Evolutionary conservation across 2,329 filamentous ascomycete genomes (phyloP).

Genomic region (Venturia aucupariae): DNA sequence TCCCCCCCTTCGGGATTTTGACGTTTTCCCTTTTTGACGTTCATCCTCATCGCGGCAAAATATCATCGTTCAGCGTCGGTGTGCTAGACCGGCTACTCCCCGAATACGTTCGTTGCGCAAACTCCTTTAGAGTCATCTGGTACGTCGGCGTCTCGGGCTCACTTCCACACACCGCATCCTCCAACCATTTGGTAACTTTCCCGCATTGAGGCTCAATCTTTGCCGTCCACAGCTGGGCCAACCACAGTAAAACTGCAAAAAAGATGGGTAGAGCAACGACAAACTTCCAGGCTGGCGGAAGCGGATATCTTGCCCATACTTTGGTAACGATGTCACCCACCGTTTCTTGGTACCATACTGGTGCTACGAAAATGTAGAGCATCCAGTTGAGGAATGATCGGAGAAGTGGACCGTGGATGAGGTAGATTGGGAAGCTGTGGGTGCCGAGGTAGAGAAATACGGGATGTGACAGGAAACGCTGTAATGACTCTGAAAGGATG

Average conservation of each 20-base stretch:
- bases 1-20: too few species aligned
- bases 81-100: background rate
- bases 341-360: conserved; percentile 31
- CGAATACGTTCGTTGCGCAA: background rate
- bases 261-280: conserved; percentile 6
- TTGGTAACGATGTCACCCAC: conserved; percentile 21
- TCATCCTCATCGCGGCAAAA: background rate
- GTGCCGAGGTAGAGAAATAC: conserved; percentile 46
- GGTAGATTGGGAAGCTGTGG: conserved; percentile 47
- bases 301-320: background rate
- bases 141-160: background rate
- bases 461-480: conserved; percentile 41
- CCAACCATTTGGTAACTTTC: conserved; percentile 10
- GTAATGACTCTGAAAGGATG: conserved; percentile 40
- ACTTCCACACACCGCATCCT: conserved; percentile 10
- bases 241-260: background rate
- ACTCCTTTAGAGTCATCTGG: conserved; percentile 2
- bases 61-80: background rate
- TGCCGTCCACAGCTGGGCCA: conserved; percentile 12
- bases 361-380: conserved; percentile 42
- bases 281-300: conserved; percentile 3
- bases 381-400: conserved; percentile 44
- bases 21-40: too few species aligned
- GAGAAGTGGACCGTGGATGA: conserved; percentile 45
- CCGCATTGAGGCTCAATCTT: conserved; percentile 14